Evolutionary conservation across 2,329 filamentous ascomycete species (phyloP).

Genomic region (Neofusicoccum umdonicola): DNA sequence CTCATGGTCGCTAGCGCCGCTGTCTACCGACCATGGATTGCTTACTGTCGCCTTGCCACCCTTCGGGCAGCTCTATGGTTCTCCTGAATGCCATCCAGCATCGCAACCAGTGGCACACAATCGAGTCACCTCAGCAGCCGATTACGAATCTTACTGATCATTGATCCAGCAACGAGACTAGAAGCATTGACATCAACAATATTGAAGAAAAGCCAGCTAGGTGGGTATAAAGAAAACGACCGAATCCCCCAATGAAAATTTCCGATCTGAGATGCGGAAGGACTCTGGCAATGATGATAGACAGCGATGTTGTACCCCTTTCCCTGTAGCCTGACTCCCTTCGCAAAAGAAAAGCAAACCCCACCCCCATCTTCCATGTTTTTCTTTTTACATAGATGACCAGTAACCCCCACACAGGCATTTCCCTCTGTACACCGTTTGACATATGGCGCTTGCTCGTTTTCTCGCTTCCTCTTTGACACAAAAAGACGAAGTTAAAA

Average conservation of each 20-base stretch:
- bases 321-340: not conserved
- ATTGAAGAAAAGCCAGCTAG: not conserved
- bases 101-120: too few species aligned
- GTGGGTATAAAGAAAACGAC: slow-evolving; percentile 15
- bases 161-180: not conserved
- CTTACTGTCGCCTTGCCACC: too few species aligned
- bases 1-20: too few species aligned
- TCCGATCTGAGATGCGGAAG: not conserved
- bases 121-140: too few species aligned
- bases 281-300: not conserved
- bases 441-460: not conserved
- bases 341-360: not conserved
- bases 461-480: not conserved
- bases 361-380: not conserved
- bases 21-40: too few species aligned
- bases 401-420: not conserved
- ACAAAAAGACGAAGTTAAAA: not conserved
- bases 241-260: not conserved
- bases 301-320: not conserved
- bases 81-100: too few species aligned
- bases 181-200: not conserved
- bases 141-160: not conserved
- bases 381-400: not conserved
- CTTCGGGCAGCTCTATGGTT: too few species aligned
- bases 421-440: not conserved